These are phyloP conservation scores for Monoraphidium neglectum DNA, from an alignment of 139 green algal genomes.

Conservation along the genomic window DNA sequence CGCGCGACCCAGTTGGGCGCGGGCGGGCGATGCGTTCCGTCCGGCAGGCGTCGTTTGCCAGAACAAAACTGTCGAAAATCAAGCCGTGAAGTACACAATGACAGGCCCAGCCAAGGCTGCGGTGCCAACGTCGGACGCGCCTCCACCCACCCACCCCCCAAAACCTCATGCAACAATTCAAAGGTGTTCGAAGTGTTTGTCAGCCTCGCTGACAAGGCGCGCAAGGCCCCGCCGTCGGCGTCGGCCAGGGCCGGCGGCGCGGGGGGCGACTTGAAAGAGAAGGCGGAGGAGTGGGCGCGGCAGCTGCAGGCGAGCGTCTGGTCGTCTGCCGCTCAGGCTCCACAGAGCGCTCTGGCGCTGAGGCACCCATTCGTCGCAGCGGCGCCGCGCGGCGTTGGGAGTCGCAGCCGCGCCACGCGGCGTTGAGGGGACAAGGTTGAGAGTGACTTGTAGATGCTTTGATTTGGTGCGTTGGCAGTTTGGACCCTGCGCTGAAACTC, in stretches of 20 bases:
- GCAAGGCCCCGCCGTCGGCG: not conserved
- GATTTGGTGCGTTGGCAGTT: too few species aligned
- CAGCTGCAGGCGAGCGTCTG: too few species aligned
- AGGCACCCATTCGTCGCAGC: too few species aligned
- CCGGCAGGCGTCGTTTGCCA: not conserved
- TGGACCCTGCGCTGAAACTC: too few species aligned
- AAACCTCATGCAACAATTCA: not conserved
- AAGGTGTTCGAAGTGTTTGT: slow-evolving; percentile 54
- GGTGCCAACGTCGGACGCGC: not conserved
- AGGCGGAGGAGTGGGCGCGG: slow-evolving; percentile 20
- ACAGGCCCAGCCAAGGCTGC: not conserved
- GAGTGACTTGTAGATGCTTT: too few species aligned
- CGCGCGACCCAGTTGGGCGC: not conserved
- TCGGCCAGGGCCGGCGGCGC: not conserved
- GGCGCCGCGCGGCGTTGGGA: too few species aligned
- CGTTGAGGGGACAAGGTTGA: too few species aligned
- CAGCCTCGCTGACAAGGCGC: slow-evolving; percentile 18
- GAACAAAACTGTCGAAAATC: not conserved
- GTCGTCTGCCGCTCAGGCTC: too few species aligned
- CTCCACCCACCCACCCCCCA: not conserved
- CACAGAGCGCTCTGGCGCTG: too few species aligned
- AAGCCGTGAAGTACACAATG: not conserved
- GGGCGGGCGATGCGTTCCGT: not conserved
- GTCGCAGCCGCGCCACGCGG: too few species aligned
- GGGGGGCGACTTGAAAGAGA: not conserved